phyloP scores from a whole-genome alignment of 164 flowering plant genomes.

The Annona squamosa region DNA sequence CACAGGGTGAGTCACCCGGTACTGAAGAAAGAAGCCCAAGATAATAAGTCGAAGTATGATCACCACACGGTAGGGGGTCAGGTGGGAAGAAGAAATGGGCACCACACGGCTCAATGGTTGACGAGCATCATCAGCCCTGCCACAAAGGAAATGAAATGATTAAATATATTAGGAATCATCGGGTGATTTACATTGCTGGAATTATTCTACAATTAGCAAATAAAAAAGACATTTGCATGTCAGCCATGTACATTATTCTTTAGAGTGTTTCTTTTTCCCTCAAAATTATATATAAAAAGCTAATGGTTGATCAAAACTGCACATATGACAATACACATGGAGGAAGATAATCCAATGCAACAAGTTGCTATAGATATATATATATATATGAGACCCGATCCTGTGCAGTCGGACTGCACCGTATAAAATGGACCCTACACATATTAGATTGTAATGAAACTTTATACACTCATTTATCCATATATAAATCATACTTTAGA shows the following conservation, averaged over 20 bases:
- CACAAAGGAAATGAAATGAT: neutral
- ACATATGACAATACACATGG: neutral
- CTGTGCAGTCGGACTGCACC: too few species aligned
- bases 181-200: neutral
- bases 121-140: slow-evolving; percentile 87
- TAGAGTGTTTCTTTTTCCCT: neutral
- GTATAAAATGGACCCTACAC: too few species aligned
- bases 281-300: too few species aligned
- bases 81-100: slow-evolving; percentile 73
- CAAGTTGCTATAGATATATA: too few species aligned
- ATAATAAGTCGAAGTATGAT: slow-evolving; percentile 89
- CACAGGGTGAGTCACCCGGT: slow-evolving; percentile 87
- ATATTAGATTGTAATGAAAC: too few species aligned
- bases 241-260: neutral
- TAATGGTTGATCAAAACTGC: neutral
- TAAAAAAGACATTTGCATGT: neutral
- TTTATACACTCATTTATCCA: too few species aligned
- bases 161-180: too few species aligned
- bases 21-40: slow-evolving; percentile 86
- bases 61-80: slow-evolving; percentile 91
- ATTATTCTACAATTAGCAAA: neutral
- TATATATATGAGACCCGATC: too few species aligned
- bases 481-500: too few species aligned
- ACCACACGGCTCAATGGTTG: slow-evolving; percentile 84
- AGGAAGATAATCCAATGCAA: too few species aligned